Evolutionary conservation across 805 yeast genomes (phyloP), one percentile per base, ranked within the genome.

Genomic region (Brettanomyces anomalus): DNA sequence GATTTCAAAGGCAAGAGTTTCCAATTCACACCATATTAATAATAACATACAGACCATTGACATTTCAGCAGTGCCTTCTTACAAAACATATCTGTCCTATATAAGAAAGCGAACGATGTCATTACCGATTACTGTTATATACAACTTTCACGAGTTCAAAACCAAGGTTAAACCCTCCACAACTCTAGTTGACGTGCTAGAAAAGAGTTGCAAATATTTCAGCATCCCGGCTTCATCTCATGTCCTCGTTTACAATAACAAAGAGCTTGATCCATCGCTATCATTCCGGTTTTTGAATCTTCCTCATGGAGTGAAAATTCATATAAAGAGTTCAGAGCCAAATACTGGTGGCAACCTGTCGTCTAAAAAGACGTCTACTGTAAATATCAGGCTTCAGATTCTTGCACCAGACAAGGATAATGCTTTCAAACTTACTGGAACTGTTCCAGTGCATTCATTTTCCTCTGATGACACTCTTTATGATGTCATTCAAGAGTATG

Each of bases 221-320:
- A 62, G 62, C 33, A 41, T 72, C 32, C 43, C 58, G 20, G 16
- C 51, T 6, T 32, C 40, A 19, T n/a, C 24, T 16, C 32, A 15
- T 24, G 33, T 6, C 5, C 30, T 40, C 26, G 14, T 14, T n/a
- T 40, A 40, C 21, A 14, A 26, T 14, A 13, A 15, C 15, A 13
- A 16, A 13, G 26, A 14, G 3, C 36, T 72, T 7, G 63, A 70
- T 3, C 45, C 61, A 14, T 60, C 66, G 28, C 44, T 71, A 14
- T 76, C 78, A 0, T 52, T 67, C 44, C 57, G 77, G 42, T 52
- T 72, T 15, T 48, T 65, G 17, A 68, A 68, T 42, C 47, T 74
- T 7, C 69, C 74, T 2, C 55, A 63, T 7, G 78, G 78, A 11
- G 67, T 64, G 10, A 71, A 68, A 36, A 41, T 74, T 19, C 52